phyloP scores from a whole-genome alignment of 169 alveolate genomes.

The Plasmodium billcollinsi region DNA sequence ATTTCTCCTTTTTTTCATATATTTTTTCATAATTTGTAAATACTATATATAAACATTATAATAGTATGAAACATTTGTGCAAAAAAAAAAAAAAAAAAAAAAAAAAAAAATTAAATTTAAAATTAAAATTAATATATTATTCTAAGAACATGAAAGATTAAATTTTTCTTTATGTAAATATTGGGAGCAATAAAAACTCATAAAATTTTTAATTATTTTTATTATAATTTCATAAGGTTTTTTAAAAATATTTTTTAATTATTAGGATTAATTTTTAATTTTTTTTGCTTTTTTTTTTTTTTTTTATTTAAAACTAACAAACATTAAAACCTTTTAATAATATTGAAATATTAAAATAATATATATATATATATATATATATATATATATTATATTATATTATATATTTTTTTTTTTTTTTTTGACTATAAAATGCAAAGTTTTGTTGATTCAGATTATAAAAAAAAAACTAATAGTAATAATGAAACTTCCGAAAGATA shows the following conservation, averaged over 20 bases:
- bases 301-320: neutral
- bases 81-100: no score
- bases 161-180: no score
- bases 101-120: no score
- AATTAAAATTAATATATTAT: no score
- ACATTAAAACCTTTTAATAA: no score
- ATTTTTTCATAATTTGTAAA: neutral
- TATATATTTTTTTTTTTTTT: neutral
- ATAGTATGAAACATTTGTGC: neutral
- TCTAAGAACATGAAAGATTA: no score
- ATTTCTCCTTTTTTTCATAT: neutral
- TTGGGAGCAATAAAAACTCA: no score
- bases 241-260: no score
- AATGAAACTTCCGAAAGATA: constrained; percentile 30
- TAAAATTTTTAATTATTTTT: neutral
- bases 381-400: neutral
- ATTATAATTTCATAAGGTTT: no score
- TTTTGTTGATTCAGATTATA: constrained; percentile 22
- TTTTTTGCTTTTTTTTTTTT: constrained; percentile 13
- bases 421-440: constrained; percentile 44
- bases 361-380: constrained; percentile 6
- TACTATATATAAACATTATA: neutral
- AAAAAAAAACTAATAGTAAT: neutral
- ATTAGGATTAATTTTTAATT: neutral
- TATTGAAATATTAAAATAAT: neutral